phyloP scores from a whole-genome alignment of 2,329 filamentous ascomycete genomes.

The Hirsutella minnesotensis region DNA sequence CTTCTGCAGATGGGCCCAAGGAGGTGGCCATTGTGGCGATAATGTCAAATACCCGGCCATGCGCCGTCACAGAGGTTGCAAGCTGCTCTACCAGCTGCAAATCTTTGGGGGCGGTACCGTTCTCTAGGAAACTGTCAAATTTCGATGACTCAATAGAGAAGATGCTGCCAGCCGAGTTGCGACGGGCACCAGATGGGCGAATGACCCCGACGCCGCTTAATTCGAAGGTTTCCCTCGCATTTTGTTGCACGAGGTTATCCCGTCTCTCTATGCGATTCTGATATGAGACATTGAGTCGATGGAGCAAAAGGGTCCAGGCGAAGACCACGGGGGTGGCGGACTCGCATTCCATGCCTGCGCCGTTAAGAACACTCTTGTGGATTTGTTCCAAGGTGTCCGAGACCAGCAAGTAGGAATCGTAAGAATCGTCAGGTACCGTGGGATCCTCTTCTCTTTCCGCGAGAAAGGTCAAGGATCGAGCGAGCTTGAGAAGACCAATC shows the following conservation, averaged over 20 bases:
- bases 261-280: conserved; percentile 48
- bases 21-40: conserved; percentile 37
- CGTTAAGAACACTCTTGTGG: conserved; percentile 56
- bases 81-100: conserved; percentile 38
- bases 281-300: conserved; percentile 54
- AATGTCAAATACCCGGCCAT: conserved; percentile 41
- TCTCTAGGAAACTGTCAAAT: conserved; percentile 46
- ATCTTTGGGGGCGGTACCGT: conserved; percentile 37
- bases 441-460: conserved; percentile 25
- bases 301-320: conserved; percentile 68
- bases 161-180: conserved; percentile 50
- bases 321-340: conserved; percentile 65
- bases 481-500: conserved; percentile 57
- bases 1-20: conserved; percentile 31
- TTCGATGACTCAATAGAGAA: conserved; percentile 49
- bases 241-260: conserved; percentile 45
- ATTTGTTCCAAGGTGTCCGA: conserved; percentile 59
- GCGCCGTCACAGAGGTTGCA: conserved; percentile 34
- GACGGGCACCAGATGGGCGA: conserved; percentile 28
- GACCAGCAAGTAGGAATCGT: conserved; percentile 55
- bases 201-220: conserved; percentile 30
- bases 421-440: conserved; percentile 20
- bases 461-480: conserved; percentile 35
- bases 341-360: conserved; percentile 41
- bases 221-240: conserved; percentile 45